Evolutionary conservation across 345 rosid genomes (phyloP), one percentile per base, ranked within the genome.

Genomic region (Anastatica hierochuntica): DNA sequence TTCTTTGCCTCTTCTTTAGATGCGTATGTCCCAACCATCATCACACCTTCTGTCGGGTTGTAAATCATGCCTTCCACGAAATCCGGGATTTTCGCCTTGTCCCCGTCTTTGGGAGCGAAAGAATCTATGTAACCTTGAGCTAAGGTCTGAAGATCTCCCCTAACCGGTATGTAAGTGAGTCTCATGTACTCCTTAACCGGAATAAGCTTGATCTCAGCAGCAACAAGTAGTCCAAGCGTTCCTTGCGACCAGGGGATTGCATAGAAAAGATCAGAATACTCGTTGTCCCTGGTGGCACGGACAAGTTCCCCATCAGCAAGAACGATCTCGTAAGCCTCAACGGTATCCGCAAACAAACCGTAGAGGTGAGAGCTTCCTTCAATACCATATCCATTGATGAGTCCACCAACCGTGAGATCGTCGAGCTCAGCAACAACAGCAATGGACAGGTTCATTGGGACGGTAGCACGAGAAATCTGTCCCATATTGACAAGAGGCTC

Each of bases 401-500:
- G 94, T 46, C 96, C 92, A 6, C 96, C 95, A 52, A 84, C 96
- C 23, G 96, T 89, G 7, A 89, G 90, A 73, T 89, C 97, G 40
- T 89, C 97, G 19, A 85, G 90, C 78, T 89, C 97, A 1, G 97
- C 94, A 59, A 89, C 95, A 54, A 89, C 97, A 14, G 97, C 95
- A 31, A 83, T 84, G 40, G 97, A 53, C 20, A 89, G 84, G 68
- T 89, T 89, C 95, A 89, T 74, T 2, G 95, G 95, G 42, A 81
- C 85, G 0, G 88, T 78, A 36, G 52, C 85, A 67, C 95, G 74
- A 29, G 61, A 60, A 41, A 89, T 89, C 76, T 89, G 97, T 23
- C 97, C 97, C 97, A 89, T 89, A 68, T 79, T 89, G 48, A 89
- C 97, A 36, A 89, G 90, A 8, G 97, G 95, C 78, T 89, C 97